Base-by-base conservation (phyloP, 2,329 filamentous ascomycete species). In the Sporothrix brunneoviolacea region DNA sequence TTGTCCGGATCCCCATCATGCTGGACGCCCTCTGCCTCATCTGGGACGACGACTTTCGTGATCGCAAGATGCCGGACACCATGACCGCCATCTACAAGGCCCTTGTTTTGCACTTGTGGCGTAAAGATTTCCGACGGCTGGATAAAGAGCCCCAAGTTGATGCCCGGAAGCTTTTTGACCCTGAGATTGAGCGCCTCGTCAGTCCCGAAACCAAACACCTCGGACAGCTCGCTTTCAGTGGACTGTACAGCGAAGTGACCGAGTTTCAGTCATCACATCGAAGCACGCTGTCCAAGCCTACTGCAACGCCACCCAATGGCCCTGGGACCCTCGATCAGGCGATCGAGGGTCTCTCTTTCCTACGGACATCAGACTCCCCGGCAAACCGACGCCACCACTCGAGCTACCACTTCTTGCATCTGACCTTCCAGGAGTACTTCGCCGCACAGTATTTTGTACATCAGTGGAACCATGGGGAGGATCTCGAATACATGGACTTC, bases 401-500 rank as follows among this genome's bases (percentile, higher is more conserved):
- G 50, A 61, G 33, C 22, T 71, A 70, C 48, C 64, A 71, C 52
- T 72, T 73, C 41, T 21, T 71, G 21, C 69, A 73, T 51, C 54
- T 71, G 9, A 71, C 69, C 1, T 69, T 68, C 53, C 68, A 71
- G 51, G 69, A 71, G 54, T 71, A 62, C 47, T 71, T 72, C 58
- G 68, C 65, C 0, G 70, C 69, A 3, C 59, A 52, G 22, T 69
- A 70, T 54, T 70, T 70, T 54, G 61, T 62, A n/a, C 58, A 57
- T 27, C 56, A 62, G 16, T 70, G 64, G 64, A 57, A 46, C 22
- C 21, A n/a, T 10, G 22, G 49, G 13, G 16, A 58, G 33, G 30
- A 33, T 12, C 57, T 64, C 1, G 15, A 53, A 46, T 58, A 28
- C 50, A 43, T 58, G 3, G 13, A 28, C 7, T 37, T 60, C 8